Evolutionary conservation across 208 protist genomes (phyloP).

Genomic region (Leishmania guyanensis): DNA sequence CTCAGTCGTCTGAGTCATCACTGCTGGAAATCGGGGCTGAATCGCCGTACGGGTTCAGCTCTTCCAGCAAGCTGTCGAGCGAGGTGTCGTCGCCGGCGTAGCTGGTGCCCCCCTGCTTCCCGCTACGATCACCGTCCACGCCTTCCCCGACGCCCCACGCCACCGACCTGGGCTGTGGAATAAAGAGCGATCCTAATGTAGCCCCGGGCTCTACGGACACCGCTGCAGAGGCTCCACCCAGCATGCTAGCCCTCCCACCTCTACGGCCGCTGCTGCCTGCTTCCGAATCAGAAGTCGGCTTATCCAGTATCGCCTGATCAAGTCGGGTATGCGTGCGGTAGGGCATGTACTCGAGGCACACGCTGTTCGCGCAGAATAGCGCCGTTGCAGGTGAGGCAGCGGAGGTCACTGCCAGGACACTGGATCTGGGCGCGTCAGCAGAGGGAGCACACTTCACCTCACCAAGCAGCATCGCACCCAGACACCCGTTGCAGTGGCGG

Average conservation of each 20-base stretch:
- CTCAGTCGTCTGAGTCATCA: background rate
- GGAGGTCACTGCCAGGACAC: background rate
- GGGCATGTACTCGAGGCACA: constrained; percentile 51
- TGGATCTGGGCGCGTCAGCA: background rate
- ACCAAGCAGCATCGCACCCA: constrained; percentile 48
- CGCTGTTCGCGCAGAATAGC: constrained; percentile 70
- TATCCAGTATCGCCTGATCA: constrained; percentile 22
- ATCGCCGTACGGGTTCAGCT: constrained; percentile 11
- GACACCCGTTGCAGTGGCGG: constrained; percentile 58
- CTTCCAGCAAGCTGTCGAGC: constrained; percentile 15
- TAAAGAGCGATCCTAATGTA: constrained; percentile 14
- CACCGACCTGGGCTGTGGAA: background rate
- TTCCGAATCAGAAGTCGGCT: background rate
- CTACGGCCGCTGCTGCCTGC: background rate
- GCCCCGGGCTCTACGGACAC: background rate
- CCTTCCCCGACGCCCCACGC: constrained; percentile 9
- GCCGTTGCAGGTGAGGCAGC: background rate
- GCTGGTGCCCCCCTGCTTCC: background rate
- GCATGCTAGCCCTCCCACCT: background rate
- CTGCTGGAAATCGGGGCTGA: background rate
- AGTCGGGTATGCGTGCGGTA: constrained; percentile 25
- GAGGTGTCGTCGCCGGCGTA: constrained; percentile 1
- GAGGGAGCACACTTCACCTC: background rate
- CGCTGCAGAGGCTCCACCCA: background rate
- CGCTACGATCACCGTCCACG: background rate